Evolutionary conservation across 2,329 filamentous ascomycete species (phyloP).

Genomic region (Fusarium heterosporum): DNA sequence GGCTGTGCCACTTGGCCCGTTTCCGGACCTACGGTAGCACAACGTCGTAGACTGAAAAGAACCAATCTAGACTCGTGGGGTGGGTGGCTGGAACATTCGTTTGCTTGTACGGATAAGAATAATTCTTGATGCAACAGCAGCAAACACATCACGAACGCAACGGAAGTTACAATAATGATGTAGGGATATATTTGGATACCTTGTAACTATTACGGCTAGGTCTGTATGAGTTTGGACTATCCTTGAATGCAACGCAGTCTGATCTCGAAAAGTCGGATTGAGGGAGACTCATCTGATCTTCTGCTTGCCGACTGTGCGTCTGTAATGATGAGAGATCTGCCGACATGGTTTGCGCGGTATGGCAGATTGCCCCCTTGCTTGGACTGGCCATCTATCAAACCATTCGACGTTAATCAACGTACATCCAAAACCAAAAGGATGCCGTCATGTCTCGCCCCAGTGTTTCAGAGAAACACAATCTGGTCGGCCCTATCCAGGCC

Average conservation of each 20-base stretch:
- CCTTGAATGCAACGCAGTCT: too few species aligned
- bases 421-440: conserved; percentile 17
- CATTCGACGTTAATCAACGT: conserved; percentile 29
- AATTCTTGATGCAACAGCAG: background rate
- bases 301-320: conserved; percentile 1
- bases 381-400: conserved; percentile 21
- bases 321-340: background rate
- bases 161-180: too few species aligned
- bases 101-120: conserved; percentile 3
- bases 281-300: too few species aligned
- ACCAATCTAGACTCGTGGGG: conserved; percentile 10
- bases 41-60: conserved; percentile 24
- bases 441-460: conserved; percentile 42
- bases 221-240: too few species aligned
- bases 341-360: conserved; percentile 7
- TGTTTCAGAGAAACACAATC: conserved; percentile 36
- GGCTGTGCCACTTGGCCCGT: conserved; percentile 23
- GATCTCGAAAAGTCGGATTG: too few species aligned
- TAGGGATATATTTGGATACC: too few species aligned
- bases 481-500: conserved; percentile 11
- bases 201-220: too few species aligned
- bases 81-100: conserved; percentile 21
- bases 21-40: conserved; percentile 20
- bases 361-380: conserved; percentile 24
- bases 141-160: background rate